Conservation (phyloP, 345 rosid species). For the Corchorus olitorius region DNA sequence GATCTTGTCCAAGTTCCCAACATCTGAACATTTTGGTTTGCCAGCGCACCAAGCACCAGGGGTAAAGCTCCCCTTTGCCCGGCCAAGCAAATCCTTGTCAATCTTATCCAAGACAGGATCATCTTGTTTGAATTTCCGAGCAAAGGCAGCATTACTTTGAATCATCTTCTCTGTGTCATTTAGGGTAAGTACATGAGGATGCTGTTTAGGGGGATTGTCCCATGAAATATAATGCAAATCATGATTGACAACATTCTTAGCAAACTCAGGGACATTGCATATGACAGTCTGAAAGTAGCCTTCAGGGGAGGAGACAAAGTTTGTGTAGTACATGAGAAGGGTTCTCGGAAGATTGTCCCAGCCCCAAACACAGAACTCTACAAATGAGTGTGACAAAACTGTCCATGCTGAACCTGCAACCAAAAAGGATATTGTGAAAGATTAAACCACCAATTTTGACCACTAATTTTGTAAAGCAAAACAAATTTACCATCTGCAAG, state of each 20-base stretch:
- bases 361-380: conserved; percentile 95
- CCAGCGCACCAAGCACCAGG: conserved; percentile 98
- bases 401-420: conserved; percentile 97
- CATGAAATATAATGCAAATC: conserved; percentile 94
- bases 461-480: background rate
- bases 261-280: conserved; percentile 84
- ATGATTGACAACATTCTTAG: conserved; percentile 73
- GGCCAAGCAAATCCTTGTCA: conserved; percentile 66
- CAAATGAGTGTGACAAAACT: conserved; percentile 81
- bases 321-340: conserved; percentile 92
- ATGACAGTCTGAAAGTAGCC: conserved; percentile 95
- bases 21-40: conserved; percentile 61
- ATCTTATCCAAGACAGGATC: conserved; percentile 68
- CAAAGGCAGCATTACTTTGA: conserved; percentile 83
- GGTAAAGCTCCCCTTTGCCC: conserved; percentile 65
- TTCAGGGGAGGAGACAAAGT: conserved; percentile 96
- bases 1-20: conserved; percentile 64
- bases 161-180: conserved; percentile 70
- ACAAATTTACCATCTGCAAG: conserved; percentile 3
- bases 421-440: conserved; percentile 1
- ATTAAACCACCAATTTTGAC: background rate
- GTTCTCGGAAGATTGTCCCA: conserved; percentile 97
- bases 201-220: conserved; percentile 95
- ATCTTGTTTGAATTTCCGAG: conserved; percentile 70
- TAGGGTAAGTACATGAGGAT: conserved; percentile 77